Evolutionary conservation across 2,329 filamentous ascomycete species (phyloP).

Genomic region (Rhynchosporium graminicola): DNA sequence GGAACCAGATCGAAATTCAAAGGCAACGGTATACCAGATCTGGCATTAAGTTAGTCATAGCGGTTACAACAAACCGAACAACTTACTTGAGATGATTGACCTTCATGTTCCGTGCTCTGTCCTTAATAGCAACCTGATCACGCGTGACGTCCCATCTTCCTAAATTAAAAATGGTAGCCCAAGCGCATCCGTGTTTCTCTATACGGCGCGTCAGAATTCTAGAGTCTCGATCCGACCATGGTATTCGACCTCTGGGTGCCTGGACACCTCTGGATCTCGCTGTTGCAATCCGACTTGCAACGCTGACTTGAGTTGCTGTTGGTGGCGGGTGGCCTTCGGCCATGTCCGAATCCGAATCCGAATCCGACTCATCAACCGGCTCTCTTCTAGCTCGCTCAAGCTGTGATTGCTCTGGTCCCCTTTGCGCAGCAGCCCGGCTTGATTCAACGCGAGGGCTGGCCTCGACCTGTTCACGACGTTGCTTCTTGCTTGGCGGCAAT

Average conservation of each 20-base stretch:
- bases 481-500: conserved; percentile 16
- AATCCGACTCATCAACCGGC: not conserved
- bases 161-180: conserved; percentile 47
- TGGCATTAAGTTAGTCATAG: conserved; percentile 18
- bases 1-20: conserved; percentile 46
- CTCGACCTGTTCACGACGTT: not conserved
- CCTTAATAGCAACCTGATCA: conserved; percentile 55
- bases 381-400: not conserved
- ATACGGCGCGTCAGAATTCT: conserved; percentile 52
- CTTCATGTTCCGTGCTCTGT: conserved; percentile 56
- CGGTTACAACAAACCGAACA: not conserved
- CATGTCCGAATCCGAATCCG: conserved; percentile 11
- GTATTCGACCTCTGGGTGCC: conserved; percentile 20
- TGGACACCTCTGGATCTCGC: conserved; percentile 6
- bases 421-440: conserved; percentile 27
- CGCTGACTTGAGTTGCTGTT: conserved; percentile 20
- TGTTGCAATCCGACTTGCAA: conserved; percentile 13
- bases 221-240: conserved; percentile 45
- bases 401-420: conserved; percentile 5
- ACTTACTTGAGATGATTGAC: conserved; percentile 47
- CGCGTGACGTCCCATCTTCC: conserved; percentile 39
- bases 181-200: conserved; percentile 47
- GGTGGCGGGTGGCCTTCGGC: conserved; percentile 20
- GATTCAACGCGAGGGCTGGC: conserved; percentile 3
- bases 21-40: conserved; percentile 40